phyloP scores from a whole-genome alignment of 148 eudicot species.

The Hydrangea macrophylla region DNA sequence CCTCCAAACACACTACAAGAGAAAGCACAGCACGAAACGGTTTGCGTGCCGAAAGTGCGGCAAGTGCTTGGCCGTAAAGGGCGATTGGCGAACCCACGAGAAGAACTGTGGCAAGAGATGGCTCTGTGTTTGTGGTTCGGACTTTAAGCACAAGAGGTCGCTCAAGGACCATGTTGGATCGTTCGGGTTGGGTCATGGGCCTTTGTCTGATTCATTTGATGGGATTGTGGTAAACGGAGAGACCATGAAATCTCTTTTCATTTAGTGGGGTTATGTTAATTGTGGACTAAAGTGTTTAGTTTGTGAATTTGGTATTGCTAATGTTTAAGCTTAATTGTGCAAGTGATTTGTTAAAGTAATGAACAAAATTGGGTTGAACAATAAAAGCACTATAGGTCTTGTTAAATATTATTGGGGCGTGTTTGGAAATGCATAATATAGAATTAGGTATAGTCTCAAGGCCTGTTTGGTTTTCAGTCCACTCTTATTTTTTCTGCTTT shows the following conservation, averaged over 20 bases:
- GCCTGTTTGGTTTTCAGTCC: no score
- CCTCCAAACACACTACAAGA: constrained; percentile 83
- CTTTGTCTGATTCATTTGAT: constrained; percentile 36
- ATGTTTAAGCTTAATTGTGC: no score
- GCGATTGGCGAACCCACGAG: constrained; percentile 94
- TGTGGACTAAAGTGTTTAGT: no score
- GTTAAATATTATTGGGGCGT: no score
- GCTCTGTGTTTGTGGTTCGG: constrained; percentile 80
- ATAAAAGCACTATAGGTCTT: no score
- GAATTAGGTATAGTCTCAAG: no score
- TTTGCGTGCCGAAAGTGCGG: constrained; percentile 68
- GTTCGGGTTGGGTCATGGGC: constrained; percentile 59
- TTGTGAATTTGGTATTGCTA: no score
- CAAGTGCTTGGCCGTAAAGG: constrained; percentile 70
- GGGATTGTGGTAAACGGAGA: background rate
- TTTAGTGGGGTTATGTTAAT: no score
- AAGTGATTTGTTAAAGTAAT: no score
- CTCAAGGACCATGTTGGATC: constrained; percentile 71
- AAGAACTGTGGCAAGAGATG: constrained; percentile 93
- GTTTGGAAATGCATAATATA: no score
- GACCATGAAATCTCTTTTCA: background rate
- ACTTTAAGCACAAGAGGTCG: constrained; percentile 86
- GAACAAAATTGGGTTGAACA: no score
- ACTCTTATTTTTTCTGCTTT: no score
- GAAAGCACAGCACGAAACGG: constrained; percentile 65